Evolutionary conservation across 805 yeast species (phyloP).

Genomic region (Priceomyces castillae): DNA sequence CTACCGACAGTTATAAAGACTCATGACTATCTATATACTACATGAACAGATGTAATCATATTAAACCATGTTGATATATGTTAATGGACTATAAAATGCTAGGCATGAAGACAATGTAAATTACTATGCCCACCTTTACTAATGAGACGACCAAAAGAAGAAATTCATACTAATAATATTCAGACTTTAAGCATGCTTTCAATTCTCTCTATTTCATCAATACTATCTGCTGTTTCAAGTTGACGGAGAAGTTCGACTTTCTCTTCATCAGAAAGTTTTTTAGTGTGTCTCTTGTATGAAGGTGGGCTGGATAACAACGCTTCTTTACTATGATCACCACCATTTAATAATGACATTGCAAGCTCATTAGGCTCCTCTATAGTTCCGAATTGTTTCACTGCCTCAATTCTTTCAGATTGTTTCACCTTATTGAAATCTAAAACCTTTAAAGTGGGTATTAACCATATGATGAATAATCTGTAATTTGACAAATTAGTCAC

Average conservation of each 20-base stretch:
- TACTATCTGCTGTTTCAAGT: constrained; percentile 59
- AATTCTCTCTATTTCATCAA: constrained; percentile 73
- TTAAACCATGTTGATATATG: not conserved
- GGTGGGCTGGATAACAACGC: constrained; percentile 4
- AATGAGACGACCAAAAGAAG: no score
- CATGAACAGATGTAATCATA: not conserved
- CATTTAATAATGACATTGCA: constrained; percentile 8
- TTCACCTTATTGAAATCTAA: constrained; percentile 69
- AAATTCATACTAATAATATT: constrained; percentile 4
- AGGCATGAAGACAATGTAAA: not conserved
- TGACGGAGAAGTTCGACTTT: constrained; percentile 48
- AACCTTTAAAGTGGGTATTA: constrained; percentile 58
- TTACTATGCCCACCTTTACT: not conserved
- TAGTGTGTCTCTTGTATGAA: constrained; percentile 18
- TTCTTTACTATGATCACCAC: constrained; percentile 3
- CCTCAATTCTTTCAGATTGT: constrained; percentile 48
- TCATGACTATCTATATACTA: not conserved
- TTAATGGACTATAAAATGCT: not conserved
- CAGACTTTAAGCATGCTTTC: constrained; percentile 48
- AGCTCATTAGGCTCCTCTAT: constrained; percentile 18
- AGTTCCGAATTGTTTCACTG: constrained; percentile 41
- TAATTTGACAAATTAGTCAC: constrained; percentile 51
- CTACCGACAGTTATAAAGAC: not conserved
- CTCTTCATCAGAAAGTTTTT: constrained; percentile 55
- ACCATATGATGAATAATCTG: constrained; percentile 56